A percentile compares a stretch with the other conserved stretches of the same genome.
These are phyloP conservation scores for Byssothecium circinans DNA, from an alignment of 2,329 filamentous ascomycete genomes.

Conservation along the genomic window DNA sequence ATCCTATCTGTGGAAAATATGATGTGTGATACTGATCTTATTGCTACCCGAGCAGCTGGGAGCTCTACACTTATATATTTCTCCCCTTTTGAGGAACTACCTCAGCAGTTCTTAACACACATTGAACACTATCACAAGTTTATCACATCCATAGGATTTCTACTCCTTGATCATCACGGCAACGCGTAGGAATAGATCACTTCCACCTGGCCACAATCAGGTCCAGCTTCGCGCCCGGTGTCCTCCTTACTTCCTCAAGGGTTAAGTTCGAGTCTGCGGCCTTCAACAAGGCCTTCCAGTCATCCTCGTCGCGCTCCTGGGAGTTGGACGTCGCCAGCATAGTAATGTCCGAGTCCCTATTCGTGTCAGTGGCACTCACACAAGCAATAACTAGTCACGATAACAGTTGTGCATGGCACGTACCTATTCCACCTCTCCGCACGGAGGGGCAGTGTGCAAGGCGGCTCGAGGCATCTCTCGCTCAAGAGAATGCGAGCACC, in stretches of 20 bases:
- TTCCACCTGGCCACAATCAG: conserved; percentile 13
- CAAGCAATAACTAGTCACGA: conserved; percentile 12
- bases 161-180: conserved; percentile 6
- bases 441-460: conserved; percentile 9
- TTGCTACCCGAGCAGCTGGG: no score
- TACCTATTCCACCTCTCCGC: conserved; percentile 13
- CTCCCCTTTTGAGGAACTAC: no score
- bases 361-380: conserved; percentile 9
- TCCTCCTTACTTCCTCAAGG: conserved; percentile 12
- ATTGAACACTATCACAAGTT: neutral
- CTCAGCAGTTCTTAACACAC: no score
- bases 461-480: conserved; percentile 13
- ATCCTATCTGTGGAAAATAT: no score
- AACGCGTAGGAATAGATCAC: conserved; percentile 7
- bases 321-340: conserved; percentile 52
- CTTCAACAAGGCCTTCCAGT: conserved; percentile 48
- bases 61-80: no score
- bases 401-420: conserved; percentile 9
- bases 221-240: conserved; percentile 13
- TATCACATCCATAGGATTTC: conserved; percentile 5
- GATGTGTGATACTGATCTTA: no score
- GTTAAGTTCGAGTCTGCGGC: conserved; percentile 39
- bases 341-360: conserved; percentile 44
- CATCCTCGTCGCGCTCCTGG: conserved; percentile 48
- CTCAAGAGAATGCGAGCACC: conserved; percentile 21